These are phyloP conservation scores for Phytophthora chlamydospora DNA, from an alignment of 352 stramenopile species.

Conservation along the genomic window DNA sequence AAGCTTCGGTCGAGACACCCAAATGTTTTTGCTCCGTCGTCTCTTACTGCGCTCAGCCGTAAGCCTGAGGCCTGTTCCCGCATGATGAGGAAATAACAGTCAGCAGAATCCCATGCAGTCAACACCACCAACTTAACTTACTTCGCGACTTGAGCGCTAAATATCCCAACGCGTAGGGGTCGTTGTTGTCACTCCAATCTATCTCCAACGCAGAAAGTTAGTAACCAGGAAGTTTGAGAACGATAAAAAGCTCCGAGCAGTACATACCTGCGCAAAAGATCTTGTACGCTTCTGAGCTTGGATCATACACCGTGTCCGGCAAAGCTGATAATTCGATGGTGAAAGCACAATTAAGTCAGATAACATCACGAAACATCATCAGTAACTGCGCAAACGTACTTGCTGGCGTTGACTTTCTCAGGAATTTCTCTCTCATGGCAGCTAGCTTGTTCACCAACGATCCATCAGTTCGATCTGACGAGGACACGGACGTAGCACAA, in stretches of 20 bases:
- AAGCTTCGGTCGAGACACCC: constrained; percentile 25
- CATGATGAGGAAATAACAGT: constrained; percentile 5
- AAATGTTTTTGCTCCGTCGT: constrained; percentile 29
- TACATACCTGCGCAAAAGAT: constrained; percentile 69
- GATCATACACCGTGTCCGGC: constrained; percentile 59
- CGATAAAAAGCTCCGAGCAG: not conserved
- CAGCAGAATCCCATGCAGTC: constrained; percentile 5
- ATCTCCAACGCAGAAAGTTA: constrained; percentile 4
- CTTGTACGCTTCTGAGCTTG: constrained; percentile 62
- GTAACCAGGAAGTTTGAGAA: not conserved
- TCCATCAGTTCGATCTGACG: constrained; percentile 50
- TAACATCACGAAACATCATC: constrained; percentile 2
- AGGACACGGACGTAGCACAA: not conserved
- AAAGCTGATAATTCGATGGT: constrained; percentile 45
- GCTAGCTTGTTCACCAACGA: constrained; percentile 67
- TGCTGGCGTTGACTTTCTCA: constrained; percentile 49
- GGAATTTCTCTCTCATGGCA: constrained; percentile 59
- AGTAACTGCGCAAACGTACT: constrained; percentile 39
- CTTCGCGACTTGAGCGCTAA: constrained; percentile 50
- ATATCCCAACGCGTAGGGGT: constrained; percentile 60
- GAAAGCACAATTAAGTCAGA: constrained; percentile 14
- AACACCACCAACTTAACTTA: constrained; percentile 21
- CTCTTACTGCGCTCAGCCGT: constrained; percentile 29
- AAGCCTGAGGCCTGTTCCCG: constrained; percentile 20
- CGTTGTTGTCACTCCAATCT: constrained; percentile 65